Percentiles rank a stretch among this genome's conserved stretches.
Conservation (phyloP, 2,329 filamentous ascomycete genomes). For the Cladosporium sp. region DNA sequence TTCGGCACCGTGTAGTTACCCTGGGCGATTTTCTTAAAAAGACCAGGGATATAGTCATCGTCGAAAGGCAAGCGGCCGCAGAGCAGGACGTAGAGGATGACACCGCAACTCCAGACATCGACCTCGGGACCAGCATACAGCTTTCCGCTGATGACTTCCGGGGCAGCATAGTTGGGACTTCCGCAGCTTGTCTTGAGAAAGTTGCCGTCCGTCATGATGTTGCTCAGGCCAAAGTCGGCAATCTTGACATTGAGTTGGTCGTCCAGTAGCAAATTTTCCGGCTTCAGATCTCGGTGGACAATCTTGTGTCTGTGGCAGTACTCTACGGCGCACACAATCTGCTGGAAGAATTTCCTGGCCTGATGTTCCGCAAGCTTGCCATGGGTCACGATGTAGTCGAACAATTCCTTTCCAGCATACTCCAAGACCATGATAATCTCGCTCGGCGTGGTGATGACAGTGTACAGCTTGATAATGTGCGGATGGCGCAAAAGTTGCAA, state of each 20-base stretch:
- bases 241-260: conserved; percentile 98
- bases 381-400: conserved; percentile 96
- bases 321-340: conserved; percentile 97
- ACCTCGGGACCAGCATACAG: conserved; percentile 96
- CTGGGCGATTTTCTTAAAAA: conserved; percentile 96
- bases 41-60: conserved; percentile 94
- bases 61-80: conserved; percentile 80
- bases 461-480: conserved; percentile 98
- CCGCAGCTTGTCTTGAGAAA: conserved; percentile 98
- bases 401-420: conserved; percentile 93
- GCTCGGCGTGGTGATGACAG: conserved; percentile 87
- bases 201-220: conserved; percentile 99
- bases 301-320: conserved; percentile 99
- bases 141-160: conserved; percentile 97
- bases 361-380: conserved; percentile 87
- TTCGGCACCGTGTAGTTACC: conserved; percentile 89
- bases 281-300: conserved; percentile 94
- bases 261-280: conserved; percentile 92
- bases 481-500: conserved; percentile 92
- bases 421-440: conserved; percentile 99
- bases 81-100: conserved; percentile 63
- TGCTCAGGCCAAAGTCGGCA: conserved; percentile 96
- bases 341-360: conserved; percentile 97
- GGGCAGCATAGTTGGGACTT: conserved; percentile 96
- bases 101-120: conserved; percentile 88